Base-by-base conservation (phyloP, 345 rosid genomes). In the Gossypium arboreum region DNA sequence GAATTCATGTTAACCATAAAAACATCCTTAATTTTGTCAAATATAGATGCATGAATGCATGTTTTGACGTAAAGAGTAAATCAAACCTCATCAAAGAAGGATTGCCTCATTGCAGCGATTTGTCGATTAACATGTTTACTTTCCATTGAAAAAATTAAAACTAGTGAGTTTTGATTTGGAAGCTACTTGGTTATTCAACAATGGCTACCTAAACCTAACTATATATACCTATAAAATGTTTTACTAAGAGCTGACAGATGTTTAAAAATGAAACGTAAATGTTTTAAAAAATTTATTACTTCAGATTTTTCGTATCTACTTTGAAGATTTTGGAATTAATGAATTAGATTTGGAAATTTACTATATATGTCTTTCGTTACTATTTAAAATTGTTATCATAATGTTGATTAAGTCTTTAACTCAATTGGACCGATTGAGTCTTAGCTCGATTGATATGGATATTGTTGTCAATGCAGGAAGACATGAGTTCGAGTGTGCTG, bases 71-170 rank as follows among this genome's bases (percentile, higher is more conserved):
- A 62, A 7, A 29, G 0, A 39, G 12, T 7, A 5, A 48, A 15
- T 15, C 41, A 18, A 22, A 73, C 75, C 67, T 73, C 75, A 11
- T 58, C 67, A 44, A 73, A 58, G 67, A 73, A 59, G 43, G 75
- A 59, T 73, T 59, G 75, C 56, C 56, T 58, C 75, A 59, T 58
- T 3, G 20, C 56, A 0, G 22, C 75, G 3, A 73, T 45, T 7
- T 59, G 44, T 3, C 16, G 43, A 44, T 55, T 44, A 55, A 58
- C 16, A 7, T 12, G 11, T 56, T 12, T 9, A 50, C 12, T 72
- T 51, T 72, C 56, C 75, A 73, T 73, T 59, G 17, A 7, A 52
- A 0, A 57, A 44, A 57, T 17, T 55, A n/a, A 18, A n/a, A 2
- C 22, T 9, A 2, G 58, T 17, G 58, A 17, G 10, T 54, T 17